Base-by-base conservation (phyloP, 345 rosid species). In the Carallia pectinifolia region DNA sequence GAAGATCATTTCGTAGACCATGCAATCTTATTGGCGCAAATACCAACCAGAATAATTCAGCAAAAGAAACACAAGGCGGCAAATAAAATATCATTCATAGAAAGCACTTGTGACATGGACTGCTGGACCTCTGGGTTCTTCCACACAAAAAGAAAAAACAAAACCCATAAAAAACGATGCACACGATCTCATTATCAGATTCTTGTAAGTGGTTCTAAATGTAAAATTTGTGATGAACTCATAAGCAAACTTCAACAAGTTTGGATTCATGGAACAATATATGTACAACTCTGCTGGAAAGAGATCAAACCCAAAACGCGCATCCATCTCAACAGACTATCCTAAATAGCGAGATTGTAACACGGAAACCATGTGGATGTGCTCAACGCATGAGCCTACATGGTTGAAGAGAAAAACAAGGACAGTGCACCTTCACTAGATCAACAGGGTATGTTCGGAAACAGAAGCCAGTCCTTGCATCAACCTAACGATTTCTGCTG, bases 381-480 rank as follows among this genome's bases (percentile, higher is more conserved):
- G 23, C 64, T 65, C 59, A n/a, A 33, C 17, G 64, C 44, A 23
- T 31, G 29, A 44, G 50, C 65, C 23, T 15, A 47, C 34, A 66
- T n/a, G 54, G 23, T 7, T 18, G 30, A 18, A 19, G 5, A 17
- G 39, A 31, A 71, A 18, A 17, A 2, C 4, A 44, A 54, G 29
- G 17, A 53, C n/a, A n/a, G 59, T 36, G 12, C 68, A 9, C 12
- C 4, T 33, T 48, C 38, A 19, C 18, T 27, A 29, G 18, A 34
- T 5, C 58, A 34, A 48, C 6, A 55, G 12, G 3, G 76, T 48
- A 29, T 72, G 76, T 19, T 72, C 76, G 15, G 92, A 78, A 72
- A 90, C 96, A 17, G 83, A 82, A 70, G 96, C 96, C 87, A 88
- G 76, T 2, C 97, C 97, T 59, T 87, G 94, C 90, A 90, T 82